A percentile compares a stretch with the other conserved stretches of the same genome.
Conservation (phyloP, 805 yeast species). For the Ogataea siamensis region DNA sequence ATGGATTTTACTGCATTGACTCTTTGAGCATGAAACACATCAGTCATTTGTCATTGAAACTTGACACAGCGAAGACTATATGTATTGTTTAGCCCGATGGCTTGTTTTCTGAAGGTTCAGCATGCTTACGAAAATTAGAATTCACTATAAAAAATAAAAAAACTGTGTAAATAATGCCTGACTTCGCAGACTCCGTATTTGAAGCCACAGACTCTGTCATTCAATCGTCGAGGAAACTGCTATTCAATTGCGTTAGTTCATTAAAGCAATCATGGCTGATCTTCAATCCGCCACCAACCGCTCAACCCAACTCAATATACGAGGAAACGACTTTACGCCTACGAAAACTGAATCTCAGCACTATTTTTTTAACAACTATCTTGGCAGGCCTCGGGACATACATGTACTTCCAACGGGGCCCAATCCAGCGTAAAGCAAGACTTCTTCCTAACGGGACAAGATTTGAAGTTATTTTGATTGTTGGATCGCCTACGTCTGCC, state of each 20-base stretch:
- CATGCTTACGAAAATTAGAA: not conserved
- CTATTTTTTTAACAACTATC: not conserved
- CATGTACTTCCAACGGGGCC: not conserved
- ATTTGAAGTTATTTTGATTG: constrained; percentile 66
- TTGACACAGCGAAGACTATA: too few species aligned
- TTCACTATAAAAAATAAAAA: too few species aligned
- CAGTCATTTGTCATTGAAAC: too few species aligned
- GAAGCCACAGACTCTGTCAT: constrained; percentile 14
- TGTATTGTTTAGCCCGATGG: too few species aligned
- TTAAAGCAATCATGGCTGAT: too few species aligned
- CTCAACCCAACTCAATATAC: too few species aligned
- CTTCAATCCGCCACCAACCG: not conserved
- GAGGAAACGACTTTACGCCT: too few species aligned
- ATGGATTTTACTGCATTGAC: too few species aligned
- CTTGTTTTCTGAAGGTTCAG: too few species aligned
- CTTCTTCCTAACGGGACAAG: constrained; percentile 69
- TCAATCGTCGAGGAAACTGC: constrained; percentile 7
- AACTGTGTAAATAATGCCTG: constrained; percentile 20
- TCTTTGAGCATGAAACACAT: too few species aligned
- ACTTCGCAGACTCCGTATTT: constrained; percentile 23
- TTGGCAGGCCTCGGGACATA: constrained; percentile 4
- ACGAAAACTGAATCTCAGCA: not conserved
- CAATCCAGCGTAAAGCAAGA: constrained; percentile 50
- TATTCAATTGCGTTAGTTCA: too few species aligned
- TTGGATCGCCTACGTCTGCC: constrained; percentile 78